Evolutionary conservation across 2,329 filamentous ascomycete species (phyloP), one percentile per base, ranked within the genome.

Genomic region (Taxawa tesnikishii): DNA sequence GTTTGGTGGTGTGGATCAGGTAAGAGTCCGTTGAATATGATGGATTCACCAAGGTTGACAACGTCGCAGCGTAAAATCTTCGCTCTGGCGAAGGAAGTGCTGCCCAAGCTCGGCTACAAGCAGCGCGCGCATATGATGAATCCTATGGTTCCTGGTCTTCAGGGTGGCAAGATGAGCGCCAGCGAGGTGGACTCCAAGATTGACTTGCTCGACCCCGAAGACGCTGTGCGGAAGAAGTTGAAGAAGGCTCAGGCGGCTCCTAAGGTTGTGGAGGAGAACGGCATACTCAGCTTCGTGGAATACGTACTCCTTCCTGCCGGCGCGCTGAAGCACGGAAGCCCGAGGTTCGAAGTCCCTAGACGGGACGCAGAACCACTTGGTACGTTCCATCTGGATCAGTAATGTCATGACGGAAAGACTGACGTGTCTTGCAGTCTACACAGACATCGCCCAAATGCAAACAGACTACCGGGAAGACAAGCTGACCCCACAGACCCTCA

Each of bases 71-170:
- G 85, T 38, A 94, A 94, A 60, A 76, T 94, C 40, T 94, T 94
- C 54, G 78, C 77, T 1, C 73, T 85, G 3, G 85, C 88, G 4
- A 80, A 79, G 42, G 88, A 94, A 44, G 79, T 79, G 59, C 62
- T 94, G 17, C 84, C 85, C 9, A 83, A 79, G 56, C 62, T 98
- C 29, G 85, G 84, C 31, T 94, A 94, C 67, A 74, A 73, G 44
- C 74, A 79, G 59, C 59, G 82, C 48, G 68, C 81, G 48, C 75
- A 83, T 55, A 47, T 85, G 34, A 79, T 85, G 68, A 85, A 85
- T 56, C 75, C 83, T 13, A 93, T 96, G 80, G 81, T 96, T 12
- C 79, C 87, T 1, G 88, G 90, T 24, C 64, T 96, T 8, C 66
- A 70, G 42, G 78, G 83, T 23, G 79, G 75, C 41, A 94, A 94